Conservation (phyloP, 2,329 filamentous ascomycete genomes). For the Emergomyces pasteurianus region DNA sequence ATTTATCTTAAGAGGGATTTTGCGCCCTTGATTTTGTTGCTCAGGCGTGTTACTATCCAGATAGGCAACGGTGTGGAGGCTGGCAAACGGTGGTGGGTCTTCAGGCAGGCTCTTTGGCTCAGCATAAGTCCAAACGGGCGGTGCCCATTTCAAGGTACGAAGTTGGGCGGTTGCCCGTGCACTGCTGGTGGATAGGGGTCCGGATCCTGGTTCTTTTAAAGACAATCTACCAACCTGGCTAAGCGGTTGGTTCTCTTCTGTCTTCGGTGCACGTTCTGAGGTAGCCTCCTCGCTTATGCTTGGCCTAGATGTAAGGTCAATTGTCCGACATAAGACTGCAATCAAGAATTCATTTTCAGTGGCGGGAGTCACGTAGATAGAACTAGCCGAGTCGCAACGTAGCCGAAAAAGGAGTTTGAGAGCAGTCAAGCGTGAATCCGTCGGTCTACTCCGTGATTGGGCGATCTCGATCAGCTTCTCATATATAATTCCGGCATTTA, state of each 20-base stretch:
- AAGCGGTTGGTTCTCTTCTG: slow-evolving; percentile 23
- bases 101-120: slow-evolving; percentile 43
- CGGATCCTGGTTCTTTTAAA: slow-evolving; percentile 20
- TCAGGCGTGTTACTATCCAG: slow-evolving; percentile 25
- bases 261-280: slow-evolving; percentile 23
- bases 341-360: slow-evolving; percentile 66
- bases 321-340: slow-evolving; percentile 54
- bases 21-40: slow-evolving; percentile 17
- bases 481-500: slow-evolving; percentile 53
- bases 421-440: slow-evolving; percentile 59
- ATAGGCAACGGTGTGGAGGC: slow-evolving; percentile 40
- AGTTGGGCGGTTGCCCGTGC: slow-evolving; percentile 23
- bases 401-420: slow-evolving; percentile 73
- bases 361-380: slow-evolving; percentile 57
- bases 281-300: slow-evolving; percentile 32
- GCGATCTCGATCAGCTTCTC: slow-evolving; percentile 53
- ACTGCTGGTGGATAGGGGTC: slow-evolving; percentile 20
- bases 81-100: slow-evolving; percentile 37
- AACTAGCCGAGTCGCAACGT: slow-evolving; percentile 67
- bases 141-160: slow-evolving; percentile 25
- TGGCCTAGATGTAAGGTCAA: slow-evolving; percentile 38
- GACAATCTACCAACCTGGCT: slow-evolving; percentile 19
- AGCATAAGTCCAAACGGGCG: slow-evolving; percentile 47
- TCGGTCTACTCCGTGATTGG: slow-evolving; percentile 47
- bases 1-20: slow-evolving; percentile 45